phyloP scores from a whole-genome alignment of 371 early-diverging fungal species.

The Syncephalastrum monosporum region DNA sequence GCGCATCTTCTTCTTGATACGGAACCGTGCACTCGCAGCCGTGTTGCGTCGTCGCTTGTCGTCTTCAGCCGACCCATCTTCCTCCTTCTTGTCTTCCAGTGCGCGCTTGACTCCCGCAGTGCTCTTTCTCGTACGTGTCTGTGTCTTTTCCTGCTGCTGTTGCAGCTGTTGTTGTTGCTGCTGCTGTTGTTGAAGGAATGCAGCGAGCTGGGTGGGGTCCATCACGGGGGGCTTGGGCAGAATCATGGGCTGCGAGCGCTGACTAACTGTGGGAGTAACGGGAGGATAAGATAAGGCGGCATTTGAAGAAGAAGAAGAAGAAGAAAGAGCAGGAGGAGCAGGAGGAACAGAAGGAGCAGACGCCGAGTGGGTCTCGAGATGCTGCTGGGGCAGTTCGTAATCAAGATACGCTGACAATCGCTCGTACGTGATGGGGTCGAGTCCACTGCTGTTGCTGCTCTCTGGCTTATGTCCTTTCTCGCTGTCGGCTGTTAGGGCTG shows the following conservation, averaged over 20 bases:
- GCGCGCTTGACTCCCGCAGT: no score
- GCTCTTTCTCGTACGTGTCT: background rate
- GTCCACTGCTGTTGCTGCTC: constrained; percentile 1
- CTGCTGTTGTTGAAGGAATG: constrained; percentile 9
- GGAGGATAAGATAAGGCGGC: constrained; percentile 1
- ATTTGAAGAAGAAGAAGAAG: background rate
- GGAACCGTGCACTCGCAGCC: constrained; percentile 91
- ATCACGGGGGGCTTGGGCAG: constrained; percentile 32
- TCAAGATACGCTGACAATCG: constrained; percentile 41
- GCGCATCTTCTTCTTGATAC: constrained; percentile 85
- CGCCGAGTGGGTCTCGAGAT: constrained; percentile 17
- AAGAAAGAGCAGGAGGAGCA: constrained; percentile 1
- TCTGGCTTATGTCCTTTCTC: background rate
- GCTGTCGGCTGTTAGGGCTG: constrained; percentile 3
- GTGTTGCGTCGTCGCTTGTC: constrained; percentile 92
- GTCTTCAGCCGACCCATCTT: constrained; percentile 38
- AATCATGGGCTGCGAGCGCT: constrained; percentile 21
- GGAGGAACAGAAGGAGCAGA: constrained; percentile 4
- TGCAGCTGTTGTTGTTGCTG: background rate
- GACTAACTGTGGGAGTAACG: constrained; percentile 22
- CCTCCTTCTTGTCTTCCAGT: no score
- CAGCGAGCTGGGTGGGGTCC: constrained; percentile 13
- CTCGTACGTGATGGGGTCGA: constrained; percentile 43
- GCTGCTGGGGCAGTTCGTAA: constrained; percentile 42
- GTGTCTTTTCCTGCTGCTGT: constrained; percentile 1